Conservation (phyloP, 345 rosid species). For the Excoecaria agallocha region DNA sequence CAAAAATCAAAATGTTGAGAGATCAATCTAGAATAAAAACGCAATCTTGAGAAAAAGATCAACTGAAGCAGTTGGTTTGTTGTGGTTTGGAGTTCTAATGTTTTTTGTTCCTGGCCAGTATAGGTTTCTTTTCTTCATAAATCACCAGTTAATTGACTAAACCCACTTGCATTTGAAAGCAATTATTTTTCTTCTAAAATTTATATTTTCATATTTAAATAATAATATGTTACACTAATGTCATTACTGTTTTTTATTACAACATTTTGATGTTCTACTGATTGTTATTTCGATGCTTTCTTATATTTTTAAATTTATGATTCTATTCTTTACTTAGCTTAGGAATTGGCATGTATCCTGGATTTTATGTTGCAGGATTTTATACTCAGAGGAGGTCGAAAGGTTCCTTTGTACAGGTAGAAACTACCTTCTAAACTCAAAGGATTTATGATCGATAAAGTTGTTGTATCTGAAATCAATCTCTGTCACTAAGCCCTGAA, state of each 20-base stretch:
- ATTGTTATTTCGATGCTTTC: neutral
- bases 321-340: neutral
- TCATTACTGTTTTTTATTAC: neutral
- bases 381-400: slow-evolving; percentile 73
- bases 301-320: neutral
- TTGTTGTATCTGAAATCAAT: neutral
- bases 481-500: neutral
- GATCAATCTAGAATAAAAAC: neutral
- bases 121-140: neutral
- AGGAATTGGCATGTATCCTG: neutral
- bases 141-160: too few relatives aligned
- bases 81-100: neutral
- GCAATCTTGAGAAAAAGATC: neutral
- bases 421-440: neutral
- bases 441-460: neutral
- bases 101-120: neutral
- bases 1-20: neutral
- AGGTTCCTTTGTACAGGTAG: slow-evolving; percentile 82
- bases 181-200: neutral
- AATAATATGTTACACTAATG: neutral
- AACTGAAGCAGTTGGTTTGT: neutral
- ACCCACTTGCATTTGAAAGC: neutral
- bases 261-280: neutral
- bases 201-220: neutral
- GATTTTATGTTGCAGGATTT: slow-evolving; percentile 56